phyloP scores from a whole-genome alignment of 208 protist species.

The Crithidia acanthocephali region DNA sequence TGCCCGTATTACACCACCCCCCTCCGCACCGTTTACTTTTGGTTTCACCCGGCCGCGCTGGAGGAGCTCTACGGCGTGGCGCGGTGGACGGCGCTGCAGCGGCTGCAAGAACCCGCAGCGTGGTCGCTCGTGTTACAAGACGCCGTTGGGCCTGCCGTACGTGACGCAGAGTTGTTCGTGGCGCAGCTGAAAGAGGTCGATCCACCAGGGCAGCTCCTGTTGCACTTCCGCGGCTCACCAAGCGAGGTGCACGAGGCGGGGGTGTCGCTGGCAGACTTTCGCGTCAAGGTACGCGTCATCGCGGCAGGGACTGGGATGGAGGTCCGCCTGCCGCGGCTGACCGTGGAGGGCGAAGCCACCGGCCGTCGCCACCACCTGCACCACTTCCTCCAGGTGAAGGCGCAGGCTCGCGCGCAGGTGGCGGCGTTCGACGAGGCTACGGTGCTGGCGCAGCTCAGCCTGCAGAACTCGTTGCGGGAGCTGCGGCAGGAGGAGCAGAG shows the following conservation, averaged over 20 bases:
- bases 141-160: slow-evolving; percentile 16
- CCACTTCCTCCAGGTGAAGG: slow-evolving; percentile 18
- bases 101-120: slow-evolving; percentile 26
- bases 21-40: slow-evolving; percentile 26
- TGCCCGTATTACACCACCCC: slow-evolving; percentile 26
- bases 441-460: slow-evolving; percentile 6
- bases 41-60: slow-evolving; percentile 32
- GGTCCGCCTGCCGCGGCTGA: slow-evolving; percentile 17
- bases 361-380: slow-evolving; percentile 11
- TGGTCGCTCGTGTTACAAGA: slow-evolving; percentile 28
- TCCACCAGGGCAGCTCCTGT: slow-evolving; percentile 17
- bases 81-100: slow-evolving; percentile 34
- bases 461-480: slow-evolving; percentile 7
- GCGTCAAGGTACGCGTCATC: slow-evolving; percentile 4
- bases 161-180: slow-evolving; percentile 29
- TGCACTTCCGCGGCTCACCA: not conserved
- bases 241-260: not conserved
- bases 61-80: slow-evolving; percentile 33
- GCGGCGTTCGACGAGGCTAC: slow-evolving; percentile 17
- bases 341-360: slow-evolving; percentile 15
- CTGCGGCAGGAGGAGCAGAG: slow-evolving; percentile 18
- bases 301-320: not conserved
- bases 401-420: slow-evolving; percentile 3
- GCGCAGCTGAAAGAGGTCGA: slow-evolving; percentile 20
- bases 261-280: slow-evolving; percentile 28